These are phyloP conservation scores for Boletus patriciae DNA, from an alignment of 768 basidiomycete species.

Conservation along the genomic window DNA sequence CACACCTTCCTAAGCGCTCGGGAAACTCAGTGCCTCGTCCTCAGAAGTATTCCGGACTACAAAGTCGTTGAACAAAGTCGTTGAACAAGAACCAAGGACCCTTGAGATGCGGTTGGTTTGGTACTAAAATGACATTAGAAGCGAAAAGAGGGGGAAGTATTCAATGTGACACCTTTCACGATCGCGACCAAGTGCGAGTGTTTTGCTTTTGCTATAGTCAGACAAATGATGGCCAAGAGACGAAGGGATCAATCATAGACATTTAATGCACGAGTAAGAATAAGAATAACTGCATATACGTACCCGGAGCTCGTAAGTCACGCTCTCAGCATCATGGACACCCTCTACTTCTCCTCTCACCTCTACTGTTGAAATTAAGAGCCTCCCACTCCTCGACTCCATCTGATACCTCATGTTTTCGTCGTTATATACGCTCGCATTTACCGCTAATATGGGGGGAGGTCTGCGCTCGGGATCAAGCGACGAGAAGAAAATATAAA, in stretches of 20 bases:
- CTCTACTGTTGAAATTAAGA: constrained; percentile 59
- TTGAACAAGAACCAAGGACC: too few species aligned
- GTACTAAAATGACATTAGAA: too few species aligned
- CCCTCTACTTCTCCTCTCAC: constrained; percentile 62
- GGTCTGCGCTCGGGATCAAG: constrained; percentile 72
- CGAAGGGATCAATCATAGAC: not conserved
- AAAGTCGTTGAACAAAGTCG: too few species aligned
- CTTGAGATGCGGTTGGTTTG: too few species aligned
- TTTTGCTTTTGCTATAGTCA: too few species aligned
- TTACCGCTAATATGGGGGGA: constrained; percentile 84
- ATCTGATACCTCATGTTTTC: constrained; percentile 77
- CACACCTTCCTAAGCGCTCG: too few species aligned
- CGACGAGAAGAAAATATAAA: constrained; percentile 70
- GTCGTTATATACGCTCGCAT: constrained; percentile 79
- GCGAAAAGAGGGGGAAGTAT: too few species aligned
- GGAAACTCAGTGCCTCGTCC: too few species aligned
- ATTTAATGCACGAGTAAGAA: too few species aligned
- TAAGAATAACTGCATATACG: constrained; percentile 26
- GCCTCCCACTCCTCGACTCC: constrained; percentile 47
- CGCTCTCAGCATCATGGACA: constrained; percentile 52
- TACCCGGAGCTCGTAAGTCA: constrained; percentile 74
- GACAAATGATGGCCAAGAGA: constrained; percentile 70
- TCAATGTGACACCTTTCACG: too few species aligned
- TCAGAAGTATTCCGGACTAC: too few species aligned
- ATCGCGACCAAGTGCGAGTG: too few species aligned